phyloP scores from a whole-genome alignment of 2,329 filamentous ascomycete species.

The Pezicula rhizophila region DNA sequence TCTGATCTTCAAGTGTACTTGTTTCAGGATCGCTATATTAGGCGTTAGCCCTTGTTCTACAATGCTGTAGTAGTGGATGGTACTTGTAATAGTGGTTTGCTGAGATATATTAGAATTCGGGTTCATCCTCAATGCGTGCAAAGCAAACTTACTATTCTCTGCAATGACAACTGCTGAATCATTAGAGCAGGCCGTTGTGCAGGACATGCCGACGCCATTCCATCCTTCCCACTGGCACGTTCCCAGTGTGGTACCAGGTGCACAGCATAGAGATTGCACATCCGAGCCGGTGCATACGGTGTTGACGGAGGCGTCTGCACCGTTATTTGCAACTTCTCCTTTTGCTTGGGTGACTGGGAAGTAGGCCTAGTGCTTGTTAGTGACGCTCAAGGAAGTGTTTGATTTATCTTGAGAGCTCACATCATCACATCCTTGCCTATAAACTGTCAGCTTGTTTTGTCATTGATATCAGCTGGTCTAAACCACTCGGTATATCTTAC shows the following conservation, averaged over 20 bases:
- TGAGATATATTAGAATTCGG: neutral
- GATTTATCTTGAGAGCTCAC: neutral
- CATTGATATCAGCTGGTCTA: neutral
- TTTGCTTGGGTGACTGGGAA: slow-evolving; percentile 9
- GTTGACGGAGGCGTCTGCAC: slow-evolving; percentile 2
- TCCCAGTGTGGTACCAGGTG: slow-evolving; percentile 7
- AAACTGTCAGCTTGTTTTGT: neutral
- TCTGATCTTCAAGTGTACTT: neutral
- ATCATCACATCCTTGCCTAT: neutral
- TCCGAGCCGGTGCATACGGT: slow-evolving; percentile 8
- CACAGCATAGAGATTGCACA: slow-evolving; percentile 5
- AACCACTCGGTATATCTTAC: neutral
- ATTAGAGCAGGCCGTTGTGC: slow-evolving; percentile 6
- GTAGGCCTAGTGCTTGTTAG: slow-evolving; percentile 2
- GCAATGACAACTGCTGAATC: slow-evolving; percentile 2
- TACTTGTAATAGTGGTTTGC: neutral
- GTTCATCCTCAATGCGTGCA: neutral
- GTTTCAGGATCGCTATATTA: too few species aligned
- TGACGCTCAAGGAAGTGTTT: neutral
- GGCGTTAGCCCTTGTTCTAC: too few species aligned
- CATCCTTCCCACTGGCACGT: slow-evolving; percentile 9
- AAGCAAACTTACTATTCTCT: slow-evolving; percentile 6
- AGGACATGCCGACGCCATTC: slow-evolving; percentile 6
- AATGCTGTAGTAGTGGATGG: neutral
- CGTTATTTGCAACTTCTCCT: slow-evolving; percentile 6